Percentiles rank a stretch among this genome's conserved stretches.
These are phyloP conservation scores for Wickerhamomyces sp. DNA, from an alignment of 1,139 yeast genomes.

Conservation along the genomic window DNA sequence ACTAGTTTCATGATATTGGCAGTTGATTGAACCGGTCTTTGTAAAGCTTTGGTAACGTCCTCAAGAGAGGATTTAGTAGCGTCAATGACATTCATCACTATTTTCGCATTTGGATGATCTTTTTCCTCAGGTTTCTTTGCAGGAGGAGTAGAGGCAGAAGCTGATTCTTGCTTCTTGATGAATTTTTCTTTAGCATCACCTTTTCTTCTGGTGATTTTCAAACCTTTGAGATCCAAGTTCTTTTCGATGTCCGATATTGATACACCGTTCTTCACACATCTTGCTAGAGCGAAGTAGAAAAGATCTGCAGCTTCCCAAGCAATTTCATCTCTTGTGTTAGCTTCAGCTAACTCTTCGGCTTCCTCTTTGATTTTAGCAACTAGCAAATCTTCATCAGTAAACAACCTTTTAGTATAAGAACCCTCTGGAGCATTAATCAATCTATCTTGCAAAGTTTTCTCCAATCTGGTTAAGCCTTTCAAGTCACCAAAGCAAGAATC, in stretches of 20 bases:
- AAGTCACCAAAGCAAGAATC: conserved; percentile 78
- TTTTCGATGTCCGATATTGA: conserved; percentile 74
- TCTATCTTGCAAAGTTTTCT: conserved; percentile 54
- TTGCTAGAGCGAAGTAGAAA: conserved; percentile 84
- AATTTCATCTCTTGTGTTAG: conserved; percentile 61
- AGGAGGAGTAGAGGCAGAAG: conserved; percentile 18
- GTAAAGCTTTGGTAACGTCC: conserved; percentile 55
- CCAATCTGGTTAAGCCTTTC: conserved; percentile 61
- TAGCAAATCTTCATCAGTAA: conserved; percentile 69
- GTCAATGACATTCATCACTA: conserved; percentile 59
- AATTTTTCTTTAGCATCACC: conserved; percentile 94
- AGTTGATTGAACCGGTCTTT: conserved; percentile 89
- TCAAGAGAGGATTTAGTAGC: conserved; percentile 39
- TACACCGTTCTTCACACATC: conserved; percentile 80
- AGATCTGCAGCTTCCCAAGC: conserved; percentile 99
- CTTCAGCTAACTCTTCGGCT: conserved; percentile 93
- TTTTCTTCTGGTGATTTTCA: conserved; percentile 86
- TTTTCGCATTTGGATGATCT: conserved; percentile 32
- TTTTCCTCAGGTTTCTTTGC: conserved; percentile 19
- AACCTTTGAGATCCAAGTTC: conserved; percentile 76
- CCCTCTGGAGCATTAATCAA: conserved; percentile 73
- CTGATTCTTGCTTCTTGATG: conserved; percentile 31
- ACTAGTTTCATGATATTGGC: conserved; percentile 90
- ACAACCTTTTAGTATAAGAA: conserved; percentile 86
- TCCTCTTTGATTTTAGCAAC: conserved; percentile 91